Base-by-base conservation (phyloP, 2,329 filamentous ascomycete genomes). In the Epichloe typhina region DNA sequence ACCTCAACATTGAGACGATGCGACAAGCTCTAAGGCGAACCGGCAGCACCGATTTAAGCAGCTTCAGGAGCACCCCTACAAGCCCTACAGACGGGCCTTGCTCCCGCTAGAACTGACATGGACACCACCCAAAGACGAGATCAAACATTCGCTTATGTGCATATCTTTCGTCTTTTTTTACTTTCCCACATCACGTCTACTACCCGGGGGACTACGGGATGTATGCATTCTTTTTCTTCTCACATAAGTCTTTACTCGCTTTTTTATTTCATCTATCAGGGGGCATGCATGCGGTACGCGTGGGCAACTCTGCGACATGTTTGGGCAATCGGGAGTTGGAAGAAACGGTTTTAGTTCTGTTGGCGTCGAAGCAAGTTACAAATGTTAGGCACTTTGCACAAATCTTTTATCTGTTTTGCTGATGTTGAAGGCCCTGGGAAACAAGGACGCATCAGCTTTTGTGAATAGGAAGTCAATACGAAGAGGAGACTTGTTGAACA, bases 1-100 rank as follows among this genome's bases (percentile, higher is more conserved):
- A 95, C 55, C 71, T 96, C 53, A 88, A 86, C 53, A 86, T 96
- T 56, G 89, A 96, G 72, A 96, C 90, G 4, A 95, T 96, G 90
- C 78, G 84, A 49, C 89, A 96, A 68, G 90, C 88, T 15, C 72
- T 96, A 61, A 76, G 86, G 62, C 84, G 87, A 65, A 95, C 89
- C 13, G 87, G 83, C 43, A 95, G 88, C 66, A 80, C 85, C 17
- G 91, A 96, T 63, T 69, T 96, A 52, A 72, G 73, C 56, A 70
- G 68, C 46, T 63, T 73, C 46, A 70, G 76, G 54, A 83, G 80
- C 65, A 68, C 72, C 48, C 78, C 80, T 3, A 67, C 73, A 36
- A 83, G 80, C 59, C 80, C 80, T 1, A 69, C 79, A 35, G 76
- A 80, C 44, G 58, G 52, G 7, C 56, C 62, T 15, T 58, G 57